Percentiles rank a stretch among this genome's conserved stretches.
Evolutionary conservation across 495 filamentous ascomycete genomes (phyloP).

Genomic region (Neurospora sp.): DNA sequence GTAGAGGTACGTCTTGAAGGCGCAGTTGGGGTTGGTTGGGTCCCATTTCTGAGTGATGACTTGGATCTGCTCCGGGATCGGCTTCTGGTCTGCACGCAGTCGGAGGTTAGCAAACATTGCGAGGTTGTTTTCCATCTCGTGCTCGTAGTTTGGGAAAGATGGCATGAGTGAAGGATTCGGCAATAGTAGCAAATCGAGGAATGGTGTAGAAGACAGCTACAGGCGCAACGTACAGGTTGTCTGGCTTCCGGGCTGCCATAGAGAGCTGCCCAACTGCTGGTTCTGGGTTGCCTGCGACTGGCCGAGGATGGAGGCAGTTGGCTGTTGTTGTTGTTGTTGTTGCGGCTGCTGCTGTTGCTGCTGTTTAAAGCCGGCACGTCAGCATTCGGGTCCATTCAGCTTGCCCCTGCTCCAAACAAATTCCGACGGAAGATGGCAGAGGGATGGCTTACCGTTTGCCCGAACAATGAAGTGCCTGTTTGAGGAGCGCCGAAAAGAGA

Average conservation of each 20-base stretch:
- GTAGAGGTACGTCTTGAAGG: constrained; percentile 88
- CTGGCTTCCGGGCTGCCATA: constrained; percentile 40
- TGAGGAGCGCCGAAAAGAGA: background rate
- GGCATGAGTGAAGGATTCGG: background rate
- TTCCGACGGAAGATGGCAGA: background rate
- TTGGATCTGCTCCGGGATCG: constrained; percentile 74
- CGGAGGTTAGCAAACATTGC: constrained; percentile 8
- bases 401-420: background rate
- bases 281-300: constrained; percentile 25
- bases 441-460: background rate
- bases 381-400: background rate
- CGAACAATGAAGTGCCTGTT: background rate
- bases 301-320: constrained; percentile 14
- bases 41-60: constrained; percentile 79
- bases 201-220: background rate
- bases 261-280: constrained; percentile 27
- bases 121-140: background rate
- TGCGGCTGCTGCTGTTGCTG: constrained; percentile 26
- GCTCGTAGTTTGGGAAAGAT: background rate
- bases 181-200: background rate
- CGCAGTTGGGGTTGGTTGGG: constrained; percentile 54
- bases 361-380: constrained; percentile 6
- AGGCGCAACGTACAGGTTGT: constrained; percentile 27
- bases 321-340: constrained; percentile 22
- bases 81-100: constrained; percentile 51